Conservation (phyloP, 1,139 yeast species). For the Scheffersomyces lignicola region DNA sequence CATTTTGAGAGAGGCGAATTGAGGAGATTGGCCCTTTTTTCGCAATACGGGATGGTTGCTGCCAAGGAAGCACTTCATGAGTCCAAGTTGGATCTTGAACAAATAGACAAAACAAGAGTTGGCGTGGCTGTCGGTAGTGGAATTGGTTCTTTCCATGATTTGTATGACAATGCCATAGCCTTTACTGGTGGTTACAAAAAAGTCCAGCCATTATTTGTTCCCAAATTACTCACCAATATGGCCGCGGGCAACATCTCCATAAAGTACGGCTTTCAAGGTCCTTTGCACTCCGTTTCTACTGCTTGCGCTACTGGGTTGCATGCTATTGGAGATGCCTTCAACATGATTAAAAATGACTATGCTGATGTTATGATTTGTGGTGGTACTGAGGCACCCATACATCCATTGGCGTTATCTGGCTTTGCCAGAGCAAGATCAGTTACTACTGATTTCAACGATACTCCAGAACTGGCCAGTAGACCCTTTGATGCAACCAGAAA, state of each 20-base stretch:
- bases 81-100: slow-evolving; percentile 51
- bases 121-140: slow-evolving; percentile 95
- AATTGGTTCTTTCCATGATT: slow-evolving; percentile 83
- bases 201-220: slow-evolving; percentile 84
- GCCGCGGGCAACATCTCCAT: slow-evolving; percentile 93
- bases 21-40: slow-evolving; percentile 67
- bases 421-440: slow-evolving; percentile 89
- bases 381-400: slow-evolving; percentile 84
- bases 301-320: slow-evolving; percentile 98
- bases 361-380: slow-evolving; percentile 91
- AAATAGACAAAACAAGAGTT: slow-evolving; percentile 18
- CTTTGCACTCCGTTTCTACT: slow-evolving; percentile 84
- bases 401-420: slow-evolving; percentile 87
- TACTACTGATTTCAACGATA: slow-evolving; percentile 60
- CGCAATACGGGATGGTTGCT: slow-evolving; percentile 80
- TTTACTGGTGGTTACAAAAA: slow-evolving; percentile 64
- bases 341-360: slow-evolving; percentile 76
- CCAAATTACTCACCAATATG: slow-evolving; percentile 84
- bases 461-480: slow-evolving; percentile 68
- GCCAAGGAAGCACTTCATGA: slow-evolving; percentile 74
- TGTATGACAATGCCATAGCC: slow-evolving; percentile 57
- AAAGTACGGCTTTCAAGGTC: slow-evolving; percentile 73
- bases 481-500: slow-evolving; percentile 80
- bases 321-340: slow-evolving; percentile 88
- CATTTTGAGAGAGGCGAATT: slow-evolving; percentile 46